Base-by-base conservation (phyloP, 176 grass and related monocot species). In the Hyparrhenia diplandra region DNA sequence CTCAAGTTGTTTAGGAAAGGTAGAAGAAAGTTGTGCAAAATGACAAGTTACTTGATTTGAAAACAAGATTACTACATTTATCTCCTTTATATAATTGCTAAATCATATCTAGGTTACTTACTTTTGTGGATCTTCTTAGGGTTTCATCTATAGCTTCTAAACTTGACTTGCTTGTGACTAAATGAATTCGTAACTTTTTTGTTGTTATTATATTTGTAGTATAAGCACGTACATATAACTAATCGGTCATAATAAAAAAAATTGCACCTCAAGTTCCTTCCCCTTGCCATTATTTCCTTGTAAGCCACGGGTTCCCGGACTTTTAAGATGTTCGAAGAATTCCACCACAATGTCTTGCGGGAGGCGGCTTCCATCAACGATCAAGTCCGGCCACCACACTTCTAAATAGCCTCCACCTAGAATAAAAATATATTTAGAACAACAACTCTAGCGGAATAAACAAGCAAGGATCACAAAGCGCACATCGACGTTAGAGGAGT, bases 271-370 rank as follows among this genome's bases (percentile, higher is more conserved):
- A 79, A 98, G 86, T 82, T 89, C 84, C 83, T 75, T 95, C 42
- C 90, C 82, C 89, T 95, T 9, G 74, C 39, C 90, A 98, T 95
- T 63, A 98, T 98, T 88, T 95, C 90, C 75, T 95, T 98, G 77
- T 95, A 98, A 41, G 92, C 92, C 72, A 87, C 93, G 42, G 92
- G 95, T 43, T 98, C 95, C 73, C 92, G 90, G n/a, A n/a, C n/a
- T n/a, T n/a, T 99, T 99, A 99, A 82, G 51, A 99, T 99, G 85
- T 95, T 99, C 92, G 90, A 99, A 99, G 89, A 88, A 99, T 91
- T 68, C 96, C 96, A 47, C 96, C 96, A 67, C 90, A n/a, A n/a
- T n/a, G n/a, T n/a, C 96, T 49, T 93, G 43, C 90, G n/a, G 92
- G 60, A 91, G 86, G 34, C 90, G 88, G 75, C 77, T 95, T 79